Conservation (phyloP, 208 protist species). For the Acanthamoeba castellanii region DNA sequence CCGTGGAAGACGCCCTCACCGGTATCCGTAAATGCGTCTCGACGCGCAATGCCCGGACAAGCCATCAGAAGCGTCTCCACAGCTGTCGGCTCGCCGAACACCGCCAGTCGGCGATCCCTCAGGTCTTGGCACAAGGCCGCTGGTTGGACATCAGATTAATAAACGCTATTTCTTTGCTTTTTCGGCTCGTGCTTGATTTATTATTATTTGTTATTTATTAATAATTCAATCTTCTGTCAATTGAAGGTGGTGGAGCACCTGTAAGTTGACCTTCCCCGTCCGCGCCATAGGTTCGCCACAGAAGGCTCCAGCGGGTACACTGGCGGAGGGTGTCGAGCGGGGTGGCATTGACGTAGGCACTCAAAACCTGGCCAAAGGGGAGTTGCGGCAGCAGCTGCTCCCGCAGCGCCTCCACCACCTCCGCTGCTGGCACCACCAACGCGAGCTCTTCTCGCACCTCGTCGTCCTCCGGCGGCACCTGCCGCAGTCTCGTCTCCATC, state of each 20-base stretch:
- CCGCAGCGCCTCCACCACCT: not conserved
- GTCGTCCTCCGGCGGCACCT: not conserved
- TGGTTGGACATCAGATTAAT: not conserved
- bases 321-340: not conserved
- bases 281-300: not conserved
- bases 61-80: not conserved
- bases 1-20: constrained; percentile 25
- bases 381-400: not conserved
- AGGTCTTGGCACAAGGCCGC: not conserved
- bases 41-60: not conserved
- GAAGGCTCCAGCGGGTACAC: not conserved
- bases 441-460: not conserved
- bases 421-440: not conserved
- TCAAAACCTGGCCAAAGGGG: constrained; percentile 32
- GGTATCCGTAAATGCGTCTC: not conserved
- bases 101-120: not conserved
- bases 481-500: not conserved
- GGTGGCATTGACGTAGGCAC: constrained; percentile 16
- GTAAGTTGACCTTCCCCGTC: not conserved
- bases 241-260: not conserved
- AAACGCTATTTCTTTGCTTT: no score
- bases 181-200: no score
- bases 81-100: constrained; percentile 17
- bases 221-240: not conserved
- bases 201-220: not conserved